Percentiles rank a stretch among this genome's conserved stretches.
Evolutionary conservation across 208 protist genomes (phyloP).

Genomic region (Angomonas desouzai): DNA sequence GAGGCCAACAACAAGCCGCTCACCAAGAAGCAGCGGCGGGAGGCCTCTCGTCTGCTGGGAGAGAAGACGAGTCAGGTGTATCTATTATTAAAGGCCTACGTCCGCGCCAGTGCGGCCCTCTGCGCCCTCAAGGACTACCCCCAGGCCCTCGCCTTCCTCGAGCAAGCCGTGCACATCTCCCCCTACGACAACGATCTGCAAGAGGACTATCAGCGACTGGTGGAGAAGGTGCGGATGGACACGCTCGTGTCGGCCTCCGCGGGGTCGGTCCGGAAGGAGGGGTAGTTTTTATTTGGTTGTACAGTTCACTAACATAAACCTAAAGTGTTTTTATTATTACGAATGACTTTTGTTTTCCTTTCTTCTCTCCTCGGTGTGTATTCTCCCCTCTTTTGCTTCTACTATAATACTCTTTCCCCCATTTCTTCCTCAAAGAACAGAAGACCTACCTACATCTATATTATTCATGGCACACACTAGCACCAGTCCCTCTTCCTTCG

Average conservation of each 20-base stretch:
- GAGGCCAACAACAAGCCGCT: conserved; percentile 20
- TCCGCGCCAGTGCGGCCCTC: conserved; percentile 74
- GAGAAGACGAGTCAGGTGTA: conserved; percentile 87
- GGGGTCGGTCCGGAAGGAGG: background rate
- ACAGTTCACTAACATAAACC: too few relatives aligned
- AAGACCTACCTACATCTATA: background rate
- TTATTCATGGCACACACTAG: too few relatives aligned
- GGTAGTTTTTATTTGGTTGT: too few relatives aligned
- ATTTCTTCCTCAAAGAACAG: background rate
- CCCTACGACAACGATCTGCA: conserved; percentile 91
- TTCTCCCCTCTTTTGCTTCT: too few relatives aligned
- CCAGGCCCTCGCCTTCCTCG: conserved; percentile 61
- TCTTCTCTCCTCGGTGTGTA: too few relatives aligned
- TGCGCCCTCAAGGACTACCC: conserved; percentile 79
- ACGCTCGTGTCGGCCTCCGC: conserved; percentile 74
- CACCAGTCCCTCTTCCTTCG: background rate
- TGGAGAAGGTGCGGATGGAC: conserved; percentile 88
- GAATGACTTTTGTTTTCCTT: too few relatives aligned
- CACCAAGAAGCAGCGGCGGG: conserved; percentile 41
- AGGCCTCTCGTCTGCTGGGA: conserved; percentile 53
- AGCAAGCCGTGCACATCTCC: conserved; percentile 84
- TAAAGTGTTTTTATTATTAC: background rate
- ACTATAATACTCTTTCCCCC: background rate
- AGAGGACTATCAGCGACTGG: conserved; percentile 81
- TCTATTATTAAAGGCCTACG: conserved; percentile 89